Base-by-base conservation (phyloP, 768 basidiomycete species). In the Melanogaster broomeanus region DNA sequence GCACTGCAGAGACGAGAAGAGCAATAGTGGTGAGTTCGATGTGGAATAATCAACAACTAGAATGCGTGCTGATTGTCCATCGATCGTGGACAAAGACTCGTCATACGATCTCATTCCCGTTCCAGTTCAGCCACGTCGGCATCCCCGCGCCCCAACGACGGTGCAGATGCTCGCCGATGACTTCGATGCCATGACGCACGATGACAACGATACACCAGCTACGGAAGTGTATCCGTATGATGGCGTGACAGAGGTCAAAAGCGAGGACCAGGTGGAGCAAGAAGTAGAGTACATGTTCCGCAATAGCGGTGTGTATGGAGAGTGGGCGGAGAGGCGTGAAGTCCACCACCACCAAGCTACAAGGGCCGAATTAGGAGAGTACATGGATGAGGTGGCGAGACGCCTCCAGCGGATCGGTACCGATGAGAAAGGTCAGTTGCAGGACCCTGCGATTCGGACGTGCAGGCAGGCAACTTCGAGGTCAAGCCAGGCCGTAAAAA, bases 341-440 rank as follows among this genome's bases (percentile, higher is more conserved):
- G 52, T 64, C n/a, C 58, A 68, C 33, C 56, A 61, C 39, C 58
- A 34, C 21, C 68, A 68, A 30, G 55, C 43, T 10, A 42, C 56
- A 28, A 43, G 51, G 53, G 56, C 65, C n/a, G 60, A 70, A 41
- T 58, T 66, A 25, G 67, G 58, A 33, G 56, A 52, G 46, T 58
- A 67, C 53, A 59, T 61, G 62, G 57, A 62, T 50, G 54, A 74
- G 63, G 51, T 64, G 48, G 53, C 75, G 60, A 61, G 68, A 62
- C 41, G 77, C 60, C 58, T 76, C 61, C 60, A 69, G 55, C 52
- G 60, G 57, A 44, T 74, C 59, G 64, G 58, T 16, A 47, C 66
- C 4, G 66, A 68, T n/a, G 63, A 63, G 27, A 61, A 69, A 40
- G 59, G 66, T 21, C 63, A 61, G 37, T 31, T 63, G n/a, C 49